Evolutionary conservation across 2,329 filamentous ascomycete genomes (phyloP).

Genomic region (Claviceps paspali): DNA sequence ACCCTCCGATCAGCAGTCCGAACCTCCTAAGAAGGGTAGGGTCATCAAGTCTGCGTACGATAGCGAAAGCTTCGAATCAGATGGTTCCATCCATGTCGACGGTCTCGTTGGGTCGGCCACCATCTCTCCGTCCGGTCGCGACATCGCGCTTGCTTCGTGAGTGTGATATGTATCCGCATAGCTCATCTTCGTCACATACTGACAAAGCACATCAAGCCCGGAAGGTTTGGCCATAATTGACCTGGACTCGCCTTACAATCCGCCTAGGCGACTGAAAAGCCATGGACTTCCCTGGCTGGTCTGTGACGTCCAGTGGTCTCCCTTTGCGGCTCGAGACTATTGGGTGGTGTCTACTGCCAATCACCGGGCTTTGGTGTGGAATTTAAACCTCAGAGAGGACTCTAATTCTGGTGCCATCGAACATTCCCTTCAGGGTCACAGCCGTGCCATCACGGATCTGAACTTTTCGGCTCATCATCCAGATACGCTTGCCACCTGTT

Average conservation of each 20-base stretch:
- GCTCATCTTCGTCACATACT: constrained; percentile 11
- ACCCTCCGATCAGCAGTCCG: constrained; percentile 28
- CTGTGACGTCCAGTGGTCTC: constrained; percentile 93
- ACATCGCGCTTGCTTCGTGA: constrained; percentile 74
- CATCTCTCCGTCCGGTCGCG: constrained; percentile 80
- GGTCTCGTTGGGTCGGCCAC: constrained; percentile 75
- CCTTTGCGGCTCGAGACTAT: constrained; percentile 74
- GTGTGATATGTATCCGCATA: constrained; percentile 11
- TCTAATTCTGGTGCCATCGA: constrained; percentile 59
- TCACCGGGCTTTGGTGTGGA: constrained; percentile 89
- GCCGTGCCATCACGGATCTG: constrained; percentile 83
- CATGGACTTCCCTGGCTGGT: constrained; percentile 89
- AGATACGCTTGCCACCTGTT: constrained; percentile 77
- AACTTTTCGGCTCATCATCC: constrained; percentile 92
- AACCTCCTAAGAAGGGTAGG: constrained; percentile 40
- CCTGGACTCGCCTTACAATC: constrained; percentile 75
- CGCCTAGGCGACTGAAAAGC: constrained; percentile 64
- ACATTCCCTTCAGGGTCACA: constrained; percentile 70
- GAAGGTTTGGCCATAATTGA: constrained; percentile 86
- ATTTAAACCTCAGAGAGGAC: constrained; percentile 65
- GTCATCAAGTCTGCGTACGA: constrained; percentile 57
- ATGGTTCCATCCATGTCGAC: constrained; percentile 72
- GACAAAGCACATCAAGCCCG: constrained; percentile 33
- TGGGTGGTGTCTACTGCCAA: constrained; percentile 94
- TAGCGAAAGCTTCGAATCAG: constrained; percentile 74